Conservation (phyloP, 2,329 filamentous ascomycete genomes). For the Elsinoe ampelina region DNA sequence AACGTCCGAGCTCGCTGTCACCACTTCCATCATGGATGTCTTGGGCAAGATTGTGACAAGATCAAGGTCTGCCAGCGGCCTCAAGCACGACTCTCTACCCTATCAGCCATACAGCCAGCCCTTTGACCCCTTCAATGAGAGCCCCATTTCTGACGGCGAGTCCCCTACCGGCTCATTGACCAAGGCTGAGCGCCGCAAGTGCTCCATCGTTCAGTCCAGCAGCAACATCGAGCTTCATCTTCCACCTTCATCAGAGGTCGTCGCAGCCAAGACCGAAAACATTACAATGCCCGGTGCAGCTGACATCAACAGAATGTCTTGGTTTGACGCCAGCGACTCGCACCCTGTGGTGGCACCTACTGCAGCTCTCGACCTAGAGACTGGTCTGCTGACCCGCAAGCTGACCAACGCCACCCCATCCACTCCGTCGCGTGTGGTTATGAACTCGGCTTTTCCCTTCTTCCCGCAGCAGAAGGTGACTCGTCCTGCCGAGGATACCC, state of each 20-base stretch:
- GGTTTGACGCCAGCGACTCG: background rate
- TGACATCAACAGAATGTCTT: background rate
- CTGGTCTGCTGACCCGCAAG: constrained; percentile 6
- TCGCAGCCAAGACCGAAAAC: background rate
- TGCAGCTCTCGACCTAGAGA: background rate
- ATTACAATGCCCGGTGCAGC: background rate
- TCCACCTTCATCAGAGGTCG: background rate
- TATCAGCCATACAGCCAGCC: constrained; percentile 10
- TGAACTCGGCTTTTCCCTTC: constrained; percentile 10
- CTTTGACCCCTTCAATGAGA: constrained; percentile 5
- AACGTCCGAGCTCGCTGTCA: background rate
- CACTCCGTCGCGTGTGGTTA: background rate
- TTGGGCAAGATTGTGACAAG: constrained; percentile 5
- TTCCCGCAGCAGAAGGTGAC: background rate
- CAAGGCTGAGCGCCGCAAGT: constrained; percentile 6
- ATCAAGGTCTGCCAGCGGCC: background rate
- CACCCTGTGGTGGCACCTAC: background rate
- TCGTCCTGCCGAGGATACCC: background rate
- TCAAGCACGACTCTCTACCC: constrained; percentile 16
- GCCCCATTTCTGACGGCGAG: background rate
- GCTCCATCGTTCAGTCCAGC: constrained; percentile 6
- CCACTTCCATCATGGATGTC: background rate
- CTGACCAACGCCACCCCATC: constrained; percentile 6
- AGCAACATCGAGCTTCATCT: constrained; percentile 10
- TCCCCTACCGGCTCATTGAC: background rate